Base-by-base conservation (phyloP, 2,329 filamentous ascomycete genomes). In the Pseudopithomyces chartarum region DNA sequence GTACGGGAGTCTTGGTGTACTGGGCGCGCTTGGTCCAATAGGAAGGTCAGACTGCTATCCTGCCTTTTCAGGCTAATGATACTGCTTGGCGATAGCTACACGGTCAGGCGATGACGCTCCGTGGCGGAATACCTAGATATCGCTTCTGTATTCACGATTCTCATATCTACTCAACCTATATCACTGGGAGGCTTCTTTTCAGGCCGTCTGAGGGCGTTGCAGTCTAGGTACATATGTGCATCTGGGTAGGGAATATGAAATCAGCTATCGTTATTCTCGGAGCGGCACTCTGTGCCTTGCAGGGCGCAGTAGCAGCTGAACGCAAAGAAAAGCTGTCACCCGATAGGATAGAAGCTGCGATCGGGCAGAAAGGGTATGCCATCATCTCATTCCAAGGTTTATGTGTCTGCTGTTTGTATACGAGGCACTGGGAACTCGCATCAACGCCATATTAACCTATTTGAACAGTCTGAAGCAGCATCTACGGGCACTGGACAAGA, bases 11-110 rank as follows among this genome's bases (percentile, higher is more conserved):
- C 45, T 48, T 48, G 32, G 45, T 36, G 36, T 36, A 32, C 47
- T 50, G 22, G 47, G 47, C 47, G 22, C 47, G 47, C 47, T 50
- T 50, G n/a, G 47, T 40, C 34, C 47, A 50, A 50, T 19, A 50
- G 47, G 47, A 50, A 50, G 47, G 47, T 50, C 34, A 19, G 19
- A 12, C 22, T 22, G 4, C 7, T 20, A 38, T 50, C 47, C 34
- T 50, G 47, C 47, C 47, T 29, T 38, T 50, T 50, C 34, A 40
- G 47, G 47, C 47, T 50, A 50, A 50, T 29, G 10, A 17, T 36
- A 17, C 34, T 29, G 34, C 47, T 50, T 50, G 47, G 47, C 47
- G 29, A 17, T 22, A 22, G 36, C 40, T 50, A 22, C 36, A 20
- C 11, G 15, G 29, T 2, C 19, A 33, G 26, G 26, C 8, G 26